These are phyloP conservation scores for Alternaria infectoria DNA, from an alignment of 2,329 filamentous ascomycete genomes.

Conservation along the genomic window DNA sequence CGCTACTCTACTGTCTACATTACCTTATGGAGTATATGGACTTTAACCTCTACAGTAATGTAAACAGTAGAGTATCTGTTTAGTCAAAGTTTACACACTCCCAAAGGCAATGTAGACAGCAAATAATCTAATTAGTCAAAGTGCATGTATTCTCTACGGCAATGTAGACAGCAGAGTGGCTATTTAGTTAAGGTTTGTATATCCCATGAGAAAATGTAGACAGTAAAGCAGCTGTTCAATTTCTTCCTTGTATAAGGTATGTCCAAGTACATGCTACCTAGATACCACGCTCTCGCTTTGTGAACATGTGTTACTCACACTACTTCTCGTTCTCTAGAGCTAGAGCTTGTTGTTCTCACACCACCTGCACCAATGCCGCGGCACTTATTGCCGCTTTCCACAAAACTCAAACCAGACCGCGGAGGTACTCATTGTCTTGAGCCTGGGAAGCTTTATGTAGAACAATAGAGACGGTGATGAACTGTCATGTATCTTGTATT, in stretches of 20 bases:
- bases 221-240: neutral
- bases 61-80: neutral
- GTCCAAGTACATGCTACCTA: neutral
- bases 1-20: neutral
- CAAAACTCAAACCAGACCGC: neutral
- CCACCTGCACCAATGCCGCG: neutral
- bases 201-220: neutral
- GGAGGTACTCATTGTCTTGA: neutral
- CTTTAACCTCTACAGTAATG: neutral
- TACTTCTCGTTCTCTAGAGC: neutral
- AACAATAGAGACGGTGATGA: neutral
- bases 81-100: neutral
- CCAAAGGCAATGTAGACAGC: neutral
- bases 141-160: no score
- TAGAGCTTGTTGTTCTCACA: neutral
- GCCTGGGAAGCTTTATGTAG: neutral
- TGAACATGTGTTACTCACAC: neutral
- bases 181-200: neutral
- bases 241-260: neutral
- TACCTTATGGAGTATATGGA: no score
- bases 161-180: neutral
- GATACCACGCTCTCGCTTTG: neutral
- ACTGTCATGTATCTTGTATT: neutral
- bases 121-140: neutral
- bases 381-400: neutral